Conservation (phyloP, 176 grass and related monocot genomes). For the Hyparrhenia diplandra region DNA sequence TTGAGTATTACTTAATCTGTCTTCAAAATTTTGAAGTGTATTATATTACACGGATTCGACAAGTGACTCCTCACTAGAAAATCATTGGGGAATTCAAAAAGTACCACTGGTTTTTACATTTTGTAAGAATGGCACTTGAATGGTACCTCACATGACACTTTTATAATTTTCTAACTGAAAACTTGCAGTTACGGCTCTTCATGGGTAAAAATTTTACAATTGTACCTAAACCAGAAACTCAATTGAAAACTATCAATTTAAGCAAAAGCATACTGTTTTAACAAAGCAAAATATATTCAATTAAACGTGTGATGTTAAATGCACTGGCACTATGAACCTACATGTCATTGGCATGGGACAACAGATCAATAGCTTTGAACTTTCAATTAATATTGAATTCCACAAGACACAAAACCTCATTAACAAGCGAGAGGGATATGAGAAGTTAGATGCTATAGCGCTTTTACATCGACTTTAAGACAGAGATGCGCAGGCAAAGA, state of each 20-base stretch:
- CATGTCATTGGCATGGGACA: background rate
- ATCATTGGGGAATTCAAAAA: background rate
- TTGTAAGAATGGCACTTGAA: background rate
- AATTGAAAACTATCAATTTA: background rate
- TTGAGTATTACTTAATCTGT: too few relatives aligned
- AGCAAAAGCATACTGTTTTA: background rate
- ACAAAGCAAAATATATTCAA: background rate
- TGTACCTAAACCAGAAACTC: background rate
- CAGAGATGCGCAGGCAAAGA: slow-evolving; percentile 12
- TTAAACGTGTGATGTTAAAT: background rate
- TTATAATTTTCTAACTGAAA: background rate
- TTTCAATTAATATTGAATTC: slow-evolving; percentile 1
- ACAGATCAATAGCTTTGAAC: background rate
- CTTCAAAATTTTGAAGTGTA: too few relatives aligned
- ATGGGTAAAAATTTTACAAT: background rate
- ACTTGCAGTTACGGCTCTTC: background rate
- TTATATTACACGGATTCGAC: too few relatives aligned
- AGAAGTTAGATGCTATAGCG: background rate
- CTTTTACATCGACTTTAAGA: slow-evolving; percentile 27
- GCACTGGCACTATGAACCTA: background rate
- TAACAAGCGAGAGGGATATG: background rate
- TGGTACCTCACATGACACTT: background rate
- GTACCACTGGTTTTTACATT: background rate
- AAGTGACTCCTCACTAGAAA: too few relatives aligned
- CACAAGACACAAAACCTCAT: slow-evolving; percentile 6